Evolutionary conservation across 1,284 basidiomycete species (phyloP).

Genomic region (Trametes sp.): DNA sequence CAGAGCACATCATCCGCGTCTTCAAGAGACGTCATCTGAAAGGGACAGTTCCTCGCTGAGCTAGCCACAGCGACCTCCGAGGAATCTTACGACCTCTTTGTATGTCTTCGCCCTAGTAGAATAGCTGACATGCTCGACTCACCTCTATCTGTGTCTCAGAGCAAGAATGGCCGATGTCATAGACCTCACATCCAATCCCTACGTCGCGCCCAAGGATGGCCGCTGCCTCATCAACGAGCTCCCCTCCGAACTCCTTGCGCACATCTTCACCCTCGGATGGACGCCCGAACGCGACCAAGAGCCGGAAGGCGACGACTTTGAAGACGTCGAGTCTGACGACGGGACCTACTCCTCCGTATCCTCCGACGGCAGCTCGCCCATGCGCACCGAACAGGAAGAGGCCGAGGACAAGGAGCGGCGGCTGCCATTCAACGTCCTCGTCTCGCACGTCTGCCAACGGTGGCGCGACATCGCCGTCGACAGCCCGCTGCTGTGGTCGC

Average conservation of each 20-base stretch:
- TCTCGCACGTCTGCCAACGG: constrained; percentile 51
- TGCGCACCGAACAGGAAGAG: constrained; percentile 33
- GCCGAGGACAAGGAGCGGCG: constrained; percentile 26
- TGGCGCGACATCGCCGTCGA: constrained; percentile 44
- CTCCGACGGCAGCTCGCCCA: constrained; percentile 32
- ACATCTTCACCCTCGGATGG: constrained; percentile 63
- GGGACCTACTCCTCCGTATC: constrained; percentile 29
- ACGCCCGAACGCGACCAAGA: constrained; percentile 40
- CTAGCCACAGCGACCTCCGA: no score
- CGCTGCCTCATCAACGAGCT: constrained; percentile 62
- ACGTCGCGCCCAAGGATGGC: constrained; percentile 50
- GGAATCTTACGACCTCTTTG: no score
- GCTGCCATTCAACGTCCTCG: constrained; percentile 50
- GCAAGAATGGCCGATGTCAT: constrained; percentile 16
- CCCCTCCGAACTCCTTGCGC: constrained; percentile 63
- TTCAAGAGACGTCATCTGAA: no score
- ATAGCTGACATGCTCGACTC: no score
- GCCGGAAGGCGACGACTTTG: constrained; percentile 37
- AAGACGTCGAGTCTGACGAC: constrained; percentile 42
- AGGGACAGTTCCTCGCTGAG: no score
- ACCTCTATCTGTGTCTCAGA: background rate
- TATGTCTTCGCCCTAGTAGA: no score
- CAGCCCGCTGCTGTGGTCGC: constrained; percentile 47
- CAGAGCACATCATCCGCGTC: no score
- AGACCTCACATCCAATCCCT: constrained; percentile 37